Percentiles rank a stretch among this genome's conserved stretches.
Evolutionary conservation across 345 rosid species (phyloP).

Genomic region (Psidium guajava): DNA sequence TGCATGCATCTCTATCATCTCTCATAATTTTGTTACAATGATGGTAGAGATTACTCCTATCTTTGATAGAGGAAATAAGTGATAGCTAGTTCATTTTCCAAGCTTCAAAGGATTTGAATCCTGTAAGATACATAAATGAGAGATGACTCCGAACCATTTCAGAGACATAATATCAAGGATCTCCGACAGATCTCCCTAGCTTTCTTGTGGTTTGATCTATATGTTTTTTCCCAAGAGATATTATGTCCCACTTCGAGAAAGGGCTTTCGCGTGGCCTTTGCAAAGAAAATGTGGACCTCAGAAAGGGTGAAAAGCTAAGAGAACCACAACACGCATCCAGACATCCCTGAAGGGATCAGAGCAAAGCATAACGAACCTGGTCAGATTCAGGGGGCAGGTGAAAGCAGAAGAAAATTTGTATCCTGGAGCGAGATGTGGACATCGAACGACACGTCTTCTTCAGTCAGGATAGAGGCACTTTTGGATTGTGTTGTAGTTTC

Average conservation of each 20-base stretch:
- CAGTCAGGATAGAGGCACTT: neutral
- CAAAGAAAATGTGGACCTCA: neutral
- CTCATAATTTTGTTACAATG: neutral
- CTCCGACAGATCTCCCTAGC: neutral
- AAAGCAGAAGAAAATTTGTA: neutral
- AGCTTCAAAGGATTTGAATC: too few relatives aligned
- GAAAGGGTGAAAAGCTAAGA: neutral
- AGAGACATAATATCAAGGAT: neutral
- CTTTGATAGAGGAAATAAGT: neutral
- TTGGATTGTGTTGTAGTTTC: neutral
- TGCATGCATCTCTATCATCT: neutral
- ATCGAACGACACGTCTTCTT: neutral
- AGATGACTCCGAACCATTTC: neutral
- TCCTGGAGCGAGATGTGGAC: neutral
- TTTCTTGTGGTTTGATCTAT: neutral
- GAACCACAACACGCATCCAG: too few relatives aligned
- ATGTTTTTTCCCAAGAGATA: neutral
- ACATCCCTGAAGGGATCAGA: neutral
- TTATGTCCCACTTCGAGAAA: neutral
- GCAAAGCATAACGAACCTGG: neutral
- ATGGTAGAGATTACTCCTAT: neutral
- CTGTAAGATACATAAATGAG: neutral
- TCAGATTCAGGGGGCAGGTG: neutral
- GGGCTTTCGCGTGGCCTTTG: neutral
- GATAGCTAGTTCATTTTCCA: neutral